Base-by-base conservation (phyloP, 2,329 filamentous ascomycete genomes). In the Penicillium sp. region DNA sequence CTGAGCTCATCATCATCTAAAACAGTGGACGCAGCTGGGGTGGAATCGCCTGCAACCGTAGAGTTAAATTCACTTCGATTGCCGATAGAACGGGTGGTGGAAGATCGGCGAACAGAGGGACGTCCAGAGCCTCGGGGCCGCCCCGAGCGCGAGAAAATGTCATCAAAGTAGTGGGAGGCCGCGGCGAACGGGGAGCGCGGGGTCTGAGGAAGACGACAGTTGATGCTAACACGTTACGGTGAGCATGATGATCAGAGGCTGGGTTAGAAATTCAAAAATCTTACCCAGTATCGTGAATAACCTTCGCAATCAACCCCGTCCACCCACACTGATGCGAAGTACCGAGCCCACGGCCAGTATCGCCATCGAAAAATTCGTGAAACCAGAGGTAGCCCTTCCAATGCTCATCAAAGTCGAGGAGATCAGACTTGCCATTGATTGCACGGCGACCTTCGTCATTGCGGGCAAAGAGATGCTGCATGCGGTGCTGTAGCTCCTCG, bases 231-330 rank as follows among this genome's bases (percentile, higher is more conserved):
- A 36, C n/a, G 15, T 15, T 15, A 15, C 16, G 35, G 35, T 28
- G 2, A 40, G 16, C 36, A 29, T 16, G 9, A 32, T 5, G 29
- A 63, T 80, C 67, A 81, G 74, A 57, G 43, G 18, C 26, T 30
- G 16, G 17, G 4, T 14, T 39, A 15, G 8, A 20, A 32, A 10
- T 25, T 27, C 16, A 16, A 14, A 17, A 19, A 15, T 70, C 83
- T 73, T 82, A 93, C 87, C 90, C 91, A 53, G 91, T 96, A 60
- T 97, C 93, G 57, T 97, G 91, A 45, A 97, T 97, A 80, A 97
- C 86, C 68, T 94, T 90, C 17, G 91, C 91, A 63, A 97, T 89
- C 53, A 97, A 69, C 16, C 91, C 91, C 25, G 91, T 96, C 91
- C 93, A 97, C 34, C 91, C 91, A 60, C 88, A 95, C 67, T 97